A percentile compares a stretch with the other conserved stretches of the same genome.
Conservation (phyloP, 768 basidiomycete genomes). For the Leccinum boreale region DNA sequence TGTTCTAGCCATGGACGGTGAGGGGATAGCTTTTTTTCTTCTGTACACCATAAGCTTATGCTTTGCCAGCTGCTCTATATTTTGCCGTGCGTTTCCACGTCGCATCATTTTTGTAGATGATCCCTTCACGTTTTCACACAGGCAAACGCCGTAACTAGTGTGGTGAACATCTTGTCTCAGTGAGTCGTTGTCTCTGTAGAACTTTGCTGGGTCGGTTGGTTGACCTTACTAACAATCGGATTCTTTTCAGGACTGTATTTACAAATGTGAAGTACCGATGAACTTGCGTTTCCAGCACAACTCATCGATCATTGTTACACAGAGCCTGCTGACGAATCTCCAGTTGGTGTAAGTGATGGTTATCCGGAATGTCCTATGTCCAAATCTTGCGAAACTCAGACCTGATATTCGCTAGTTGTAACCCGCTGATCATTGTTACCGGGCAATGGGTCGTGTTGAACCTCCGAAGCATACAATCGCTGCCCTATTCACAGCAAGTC, state of each 20-base stretch:
- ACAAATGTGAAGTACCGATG: neutral
- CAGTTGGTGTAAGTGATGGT: neutral
- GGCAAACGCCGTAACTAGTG: neutral
- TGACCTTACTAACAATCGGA: neutral
- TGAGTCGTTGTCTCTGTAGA: neutral
- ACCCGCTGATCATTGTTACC: conserved; percentile 6
- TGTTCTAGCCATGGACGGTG: conserved; percentile 5
- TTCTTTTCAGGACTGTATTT: neutral
- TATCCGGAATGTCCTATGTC: neutral
- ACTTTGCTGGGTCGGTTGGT: neutral
- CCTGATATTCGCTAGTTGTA: neutral
- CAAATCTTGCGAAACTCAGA: neutral
- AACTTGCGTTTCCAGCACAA: neutral
- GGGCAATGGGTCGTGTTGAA: conserved; percentile 20
- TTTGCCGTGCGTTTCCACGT: neutral
- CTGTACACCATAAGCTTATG: neutral
- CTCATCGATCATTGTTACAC: neutral
- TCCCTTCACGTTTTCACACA: neutral
- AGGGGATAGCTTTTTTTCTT: neutral
- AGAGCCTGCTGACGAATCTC: conserved; percentile 1
- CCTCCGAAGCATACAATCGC: conserved; percentile 1
- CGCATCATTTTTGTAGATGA: neutral
- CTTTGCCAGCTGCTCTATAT: neutral
- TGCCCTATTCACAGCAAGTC: neutral
- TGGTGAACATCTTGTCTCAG: neutral